phyloP scores from a whole-genome alignment of 768 basidiomycete species.

The Boletus barrowsii region DNA sequence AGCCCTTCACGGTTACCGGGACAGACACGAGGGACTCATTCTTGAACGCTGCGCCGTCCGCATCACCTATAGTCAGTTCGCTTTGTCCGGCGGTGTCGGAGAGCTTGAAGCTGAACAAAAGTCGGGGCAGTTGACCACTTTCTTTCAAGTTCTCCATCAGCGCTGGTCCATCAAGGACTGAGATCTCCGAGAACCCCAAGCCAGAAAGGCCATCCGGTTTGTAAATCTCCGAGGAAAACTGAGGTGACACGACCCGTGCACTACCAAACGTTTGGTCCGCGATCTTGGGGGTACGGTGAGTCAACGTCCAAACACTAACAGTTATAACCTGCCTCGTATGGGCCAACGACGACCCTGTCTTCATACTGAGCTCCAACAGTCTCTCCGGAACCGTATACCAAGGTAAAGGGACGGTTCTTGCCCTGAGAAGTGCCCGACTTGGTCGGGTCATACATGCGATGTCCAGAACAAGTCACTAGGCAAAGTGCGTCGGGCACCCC shows the following conservation, averaged over 20 bases:
- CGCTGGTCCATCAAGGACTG: constrained; percentile 29
- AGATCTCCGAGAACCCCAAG: constrained; percentile 38
- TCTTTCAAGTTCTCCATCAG: constrained; percentile 42
- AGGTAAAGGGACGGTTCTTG: constrained; percentile 15
- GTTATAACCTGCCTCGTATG: constrained; percentile 25
- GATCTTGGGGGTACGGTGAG: constrained; percentile 19
- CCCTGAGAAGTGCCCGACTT: constrained; percentile 24
- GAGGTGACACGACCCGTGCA: background rate
- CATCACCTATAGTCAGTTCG: constrained; percentile 25
- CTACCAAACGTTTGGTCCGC: constrained; percentile 31
- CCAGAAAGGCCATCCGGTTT: constrained; percentile 38
- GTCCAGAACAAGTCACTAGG: constrained; percentile 21
- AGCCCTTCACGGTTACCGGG: constrained; percentile 27
- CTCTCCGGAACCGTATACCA: constrained; percentile 40
- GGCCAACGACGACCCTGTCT: constrained; percentile 38
- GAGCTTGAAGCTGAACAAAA: constrained; percentile 45
- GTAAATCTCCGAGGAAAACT: background rate
- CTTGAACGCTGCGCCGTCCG: constrained; percentile 49
- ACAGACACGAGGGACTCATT: constrained; percentile 38
- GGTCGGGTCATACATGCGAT: constrained; percentile 25
- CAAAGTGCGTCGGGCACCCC: constrained; percentile 34
- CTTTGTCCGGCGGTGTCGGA: constrained; percentile 19
- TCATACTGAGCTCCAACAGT: constrained; percentile 29
- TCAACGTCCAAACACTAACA: background rate
- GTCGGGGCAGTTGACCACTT: constrained; percentile 13